These are phyloP conservation scores for Hypoxylon perforatum DNA, from an alignment of 495 filamentous ascomycete genomes.

Conservation along the genomic window DNA sequence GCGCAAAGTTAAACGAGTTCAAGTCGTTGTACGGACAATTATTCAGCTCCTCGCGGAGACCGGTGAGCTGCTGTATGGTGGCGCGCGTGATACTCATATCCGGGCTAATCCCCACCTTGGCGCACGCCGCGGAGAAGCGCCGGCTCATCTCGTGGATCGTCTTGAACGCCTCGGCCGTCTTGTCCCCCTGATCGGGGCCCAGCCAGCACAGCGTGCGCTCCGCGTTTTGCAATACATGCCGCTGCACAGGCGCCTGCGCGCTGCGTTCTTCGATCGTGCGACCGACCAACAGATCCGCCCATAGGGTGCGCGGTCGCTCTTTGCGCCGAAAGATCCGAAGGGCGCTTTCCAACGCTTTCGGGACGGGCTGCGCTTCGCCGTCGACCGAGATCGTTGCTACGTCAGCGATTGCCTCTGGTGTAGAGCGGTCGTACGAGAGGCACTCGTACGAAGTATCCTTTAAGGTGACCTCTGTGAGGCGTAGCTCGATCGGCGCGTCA, in stretches of 20 bases:
- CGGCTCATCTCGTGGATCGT: constrained; percentile 34
- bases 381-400: constrained; percentile 21
- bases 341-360: constrained; percentile 30
- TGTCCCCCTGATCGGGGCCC: constrained; percentile 23
- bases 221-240: constrained; percentile 30
- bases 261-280: constrained; percentile 38
- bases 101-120: constrained; percentile 13
- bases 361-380: constrained; percentile 24
- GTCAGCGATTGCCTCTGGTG: background rate
- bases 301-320: constrained; percentile 34
- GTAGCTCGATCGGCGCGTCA: constrained; percentile 33
- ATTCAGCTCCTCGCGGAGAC: constrained; percentile 6
- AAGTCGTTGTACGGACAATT: constrained; percentile 21
- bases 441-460: constrained; percentile 41
- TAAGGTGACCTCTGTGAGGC: constrained; percentile 26
- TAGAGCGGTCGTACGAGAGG: constrained; percentile 42
- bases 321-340: constrained; percentile 41
- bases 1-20: constrained; percentile 29
- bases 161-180: constrained; percentile 26
- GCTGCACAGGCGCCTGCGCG: constrained; percentile 15
- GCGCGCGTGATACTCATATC: background rate
- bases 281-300: constrained; percentile 41
- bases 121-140: constrained; percentile 14
- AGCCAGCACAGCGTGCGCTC: constrained; percentile 45
- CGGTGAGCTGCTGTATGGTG: constrained; percentile 19